Percentiles rank a stretch among this genome's conserved stretches.
These are phyloP conservation scores for Aspergillus sp. DNA, from an alignment of 2,329 filamentous ascomycete genomes.

Conservation along the genomic window DNA sequence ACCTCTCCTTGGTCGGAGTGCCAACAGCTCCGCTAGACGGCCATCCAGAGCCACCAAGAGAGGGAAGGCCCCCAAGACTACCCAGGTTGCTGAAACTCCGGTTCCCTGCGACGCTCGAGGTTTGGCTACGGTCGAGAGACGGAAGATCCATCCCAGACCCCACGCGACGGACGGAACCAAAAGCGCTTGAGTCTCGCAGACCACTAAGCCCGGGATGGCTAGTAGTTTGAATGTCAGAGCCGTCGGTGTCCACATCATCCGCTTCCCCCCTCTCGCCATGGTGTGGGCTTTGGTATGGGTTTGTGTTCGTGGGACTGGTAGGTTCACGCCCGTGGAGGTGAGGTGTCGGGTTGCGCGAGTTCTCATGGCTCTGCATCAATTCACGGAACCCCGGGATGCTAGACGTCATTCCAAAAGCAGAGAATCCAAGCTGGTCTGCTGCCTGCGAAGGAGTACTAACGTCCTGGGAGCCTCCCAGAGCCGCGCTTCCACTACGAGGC, in stretches of 20 bases:
- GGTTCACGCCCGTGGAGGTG: constrained; percentile 61
- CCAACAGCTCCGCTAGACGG: constrained; percentile 69
- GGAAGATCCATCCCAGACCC: constrained; percentile 54
- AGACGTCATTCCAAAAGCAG: constrained; percentile 60
- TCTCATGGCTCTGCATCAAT: constrained; percentile 57
- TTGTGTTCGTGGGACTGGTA: constrained; percentile 90
- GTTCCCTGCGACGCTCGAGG: constrained; percentile 75
- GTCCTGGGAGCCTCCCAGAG: constrained; percentile 74
- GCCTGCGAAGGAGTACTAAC: constrained; percentile 53
- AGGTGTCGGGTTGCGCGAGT: constrained; percentile 57
- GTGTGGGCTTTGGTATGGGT: constrained; percentile 87
- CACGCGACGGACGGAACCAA: constrained; percentile 57
- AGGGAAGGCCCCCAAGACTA: constrained; percentile 53
- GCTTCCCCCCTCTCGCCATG: constrained; percentile 68
- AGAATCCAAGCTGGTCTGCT: constrained; percentile 58
- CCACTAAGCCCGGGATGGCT: constrained; percentile 55
- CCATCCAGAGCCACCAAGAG: constrained; percentile 52
- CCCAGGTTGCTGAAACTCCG: constrained; percentile 68
- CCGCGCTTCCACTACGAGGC: constrained; percentile 61
- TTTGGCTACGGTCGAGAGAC: constrained; percentile 83
- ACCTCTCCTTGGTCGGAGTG: constrained; percentile 63
- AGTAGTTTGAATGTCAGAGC: constrained; percentile 53
- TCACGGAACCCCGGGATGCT: constrained; percentile 59
- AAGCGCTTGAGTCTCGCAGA: constrained; percentile 53
- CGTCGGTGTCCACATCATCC: constrained; percentile 59